These are phyloP conservation scores for Aspergillus sojae DNA, from an alignment of 2,329 filamentous ascomycete genomes.

Conservation along the genomic window DNA sequence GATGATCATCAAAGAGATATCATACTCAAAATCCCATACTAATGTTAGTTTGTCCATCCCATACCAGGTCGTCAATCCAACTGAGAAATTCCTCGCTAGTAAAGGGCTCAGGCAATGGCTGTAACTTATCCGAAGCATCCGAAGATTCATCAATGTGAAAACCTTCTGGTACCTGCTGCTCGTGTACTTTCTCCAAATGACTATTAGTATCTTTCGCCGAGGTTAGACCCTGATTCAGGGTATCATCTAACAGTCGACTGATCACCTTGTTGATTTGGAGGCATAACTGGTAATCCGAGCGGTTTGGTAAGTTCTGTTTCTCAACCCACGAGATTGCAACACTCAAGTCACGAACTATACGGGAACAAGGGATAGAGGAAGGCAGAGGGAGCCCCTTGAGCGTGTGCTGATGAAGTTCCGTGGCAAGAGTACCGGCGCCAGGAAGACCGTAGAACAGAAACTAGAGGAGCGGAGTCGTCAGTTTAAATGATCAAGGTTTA, in stretches of 20 bases:
- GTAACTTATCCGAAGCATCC: background rate
- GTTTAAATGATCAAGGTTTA: background rate
- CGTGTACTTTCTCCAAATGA: background rate
- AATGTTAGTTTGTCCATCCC: background rate
- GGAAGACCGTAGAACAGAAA: conserved; percentile 14
- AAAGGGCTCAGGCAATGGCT: background rate
- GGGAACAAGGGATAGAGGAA: background rate
- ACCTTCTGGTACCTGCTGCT: background rate
- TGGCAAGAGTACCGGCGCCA: conserved; percentile 11
- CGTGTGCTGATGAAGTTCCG: conserved; percentile 8
- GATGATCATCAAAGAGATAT: background rate
- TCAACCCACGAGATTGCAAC: conserved; percentile 8
- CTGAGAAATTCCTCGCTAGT: conserved; percentile 5
- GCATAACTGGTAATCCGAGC: conserved; percentile 4
- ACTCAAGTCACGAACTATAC: conserved; percentile 7
- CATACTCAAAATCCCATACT: background rate
- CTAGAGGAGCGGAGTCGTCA: background rate
- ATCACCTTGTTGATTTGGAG: conserved; percentile 5
- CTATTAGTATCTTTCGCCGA: background rate
- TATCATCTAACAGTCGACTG: conserved; percentile 6
- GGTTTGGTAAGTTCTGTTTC: background rate
- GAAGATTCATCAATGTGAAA: background rate
- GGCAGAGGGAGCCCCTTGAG: background rate
- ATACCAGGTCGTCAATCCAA: conserved; percentile 4
- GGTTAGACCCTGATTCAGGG: background rate